Conservation (phyloP, 2,329 filamentous ascomycete species). For the Pseudonectria buxi region DNA sequence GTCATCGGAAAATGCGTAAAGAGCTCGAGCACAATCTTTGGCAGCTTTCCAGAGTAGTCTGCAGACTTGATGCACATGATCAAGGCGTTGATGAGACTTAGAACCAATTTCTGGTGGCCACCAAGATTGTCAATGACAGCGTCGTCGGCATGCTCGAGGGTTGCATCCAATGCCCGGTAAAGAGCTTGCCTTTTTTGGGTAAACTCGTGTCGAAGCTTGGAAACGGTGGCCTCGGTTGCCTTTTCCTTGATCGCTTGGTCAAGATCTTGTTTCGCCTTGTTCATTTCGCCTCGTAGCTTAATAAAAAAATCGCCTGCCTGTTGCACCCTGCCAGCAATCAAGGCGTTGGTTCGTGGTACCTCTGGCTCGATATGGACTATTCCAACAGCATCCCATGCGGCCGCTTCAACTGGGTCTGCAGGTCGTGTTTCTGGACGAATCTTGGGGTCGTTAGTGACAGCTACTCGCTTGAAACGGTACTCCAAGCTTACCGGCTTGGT, state of each 20-base stretch:
- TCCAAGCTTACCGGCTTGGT: conserved; percentile 30
- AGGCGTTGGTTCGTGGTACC: conserved; percentile 29
- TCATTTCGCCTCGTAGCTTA: conserved; percentile 41
- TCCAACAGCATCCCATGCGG: conserved; percentile 47
- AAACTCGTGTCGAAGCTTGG: conserved; percentile 34
- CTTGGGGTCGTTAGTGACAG: conserved; percentile 14
- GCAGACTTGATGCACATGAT: conserved; percentile 46
- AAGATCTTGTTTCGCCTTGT: conserved; percentile 38
- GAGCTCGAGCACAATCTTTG: conserved; percentile 52
- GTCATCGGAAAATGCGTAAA: conserved; percentile 57
- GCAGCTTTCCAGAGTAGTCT: conserved; percentile 46
- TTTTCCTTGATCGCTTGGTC: conserved; percentile 39
- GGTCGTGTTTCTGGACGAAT: conserved; percentile 39
- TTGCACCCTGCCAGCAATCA: conserved; percentile 43
- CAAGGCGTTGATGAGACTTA: conserved; percentile 46
- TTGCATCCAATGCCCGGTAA: conserved; percentile 45
- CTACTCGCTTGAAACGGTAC: neutral
- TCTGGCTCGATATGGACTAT: conserved; percentile 41
- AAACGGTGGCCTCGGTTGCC: conserved; percentile 28
- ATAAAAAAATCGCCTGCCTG: conserved; percentile 45
- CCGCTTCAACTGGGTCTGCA: conserved; percentile 37
- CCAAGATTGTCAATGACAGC: conserved; percentile 52
- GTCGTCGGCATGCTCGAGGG: conserved; percentile 47
- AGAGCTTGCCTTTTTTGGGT: conserved; percentile 42
- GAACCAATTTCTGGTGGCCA: conserved; percentile 49